These are phyloP conservation scores for Caryopteris hybrid DNA, from an alignment of 305 asterid genomes.

Conservation along the genomic window DNA sequence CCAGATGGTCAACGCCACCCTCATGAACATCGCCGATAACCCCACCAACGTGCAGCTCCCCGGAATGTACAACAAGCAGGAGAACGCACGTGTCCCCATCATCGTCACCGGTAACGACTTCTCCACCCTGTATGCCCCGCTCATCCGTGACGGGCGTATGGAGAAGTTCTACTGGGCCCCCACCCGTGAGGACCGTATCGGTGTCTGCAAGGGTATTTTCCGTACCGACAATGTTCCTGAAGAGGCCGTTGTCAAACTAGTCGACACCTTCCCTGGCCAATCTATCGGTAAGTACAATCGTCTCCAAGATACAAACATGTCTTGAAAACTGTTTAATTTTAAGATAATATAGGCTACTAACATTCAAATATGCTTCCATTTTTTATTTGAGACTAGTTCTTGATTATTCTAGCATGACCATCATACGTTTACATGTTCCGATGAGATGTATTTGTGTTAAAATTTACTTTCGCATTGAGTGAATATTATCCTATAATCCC, in stretches of 20 bases:
- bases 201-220: slow-evolving; percentile 69
- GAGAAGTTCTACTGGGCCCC: slow-evolving; percentile 90
- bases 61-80: slow-evolving; percentile 76
- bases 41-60: slow-evolving; percentile 84
- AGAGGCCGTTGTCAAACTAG: slow-evolving; percentile 44
- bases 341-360: too few species aligned
- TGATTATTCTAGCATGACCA: too few species aligned
- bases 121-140: slow-evolving; percentile 70
- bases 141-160: slow-evolving; percentile 79
- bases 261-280: slow-evolving; percentile 73
- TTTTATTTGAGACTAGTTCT: too few species aligned
- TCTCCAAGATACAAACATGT: too few species aligned
- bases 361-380: too few species aligned
- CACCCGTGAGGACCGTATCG: slow-evolving; percentile 68
- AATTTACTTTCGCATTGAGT: too few species aligned
- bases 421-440: too few species aligned
- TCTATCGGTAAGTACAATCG: slow-evolving; percentile 49
- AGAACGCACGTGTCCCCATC: slow-evolving; percentile 63
- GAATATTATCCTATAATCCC: too few species aligned
- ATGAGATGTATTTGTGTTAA: too few species aligned
- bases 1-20: slow-evolving; percentile 87
- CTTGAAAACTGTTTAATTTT: too few species aligned
- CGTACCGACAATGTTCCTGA: slow-evolving; percentile 40
- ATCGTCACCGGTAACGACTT: slow-evolving; percentile 73
- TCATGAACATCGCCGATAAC: slow-evolving; percentile 75